Evolutionary conservation across 768 basidiomycete genomes (phyloP).

Genomic region (Suillus lakei): DNA sequence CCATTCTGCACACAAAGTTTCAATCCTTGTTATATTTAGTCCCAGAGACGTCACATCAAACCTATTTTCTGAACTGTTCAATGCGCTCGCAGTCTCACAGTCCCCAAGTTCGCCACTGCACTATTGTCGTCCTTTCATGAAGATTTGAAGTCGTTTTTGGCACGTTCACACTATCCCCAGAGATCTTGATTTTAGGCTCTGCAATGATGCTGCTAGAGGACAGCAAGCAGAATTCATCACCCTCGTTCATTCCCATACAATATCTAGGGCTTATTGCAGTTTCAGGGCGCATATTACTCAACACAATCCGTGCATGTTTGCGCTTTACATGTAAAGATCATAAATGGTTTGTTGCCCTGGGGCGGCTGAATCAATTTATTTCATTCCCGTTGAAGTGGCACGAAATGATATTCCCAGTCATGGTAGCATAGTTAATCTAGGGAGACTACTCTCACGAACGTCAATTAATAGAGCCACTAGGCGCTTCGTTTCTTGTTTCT

Average conservation of each 20-base stretch:
- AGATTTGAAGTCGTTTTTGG: too few relatives aligned
- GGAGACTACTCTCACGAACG: neutral
- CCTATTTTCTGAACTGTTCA: too few relatives aligned
- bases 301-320: neutral
- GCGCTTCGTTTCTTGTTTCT: neutral
- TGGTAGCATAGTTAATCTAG: neutral
- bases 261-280: neutral
- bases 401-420: neutral
- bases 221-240: neutral
- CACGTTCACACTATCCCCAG: too few relatives aligned
- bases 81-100: too few relatives aligned
- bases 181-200: neutral
- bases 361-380: neutral
- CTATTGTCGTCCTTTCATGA: too few relatives aligned
- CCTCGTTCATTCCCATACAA: neutral
- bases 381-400: neutral
- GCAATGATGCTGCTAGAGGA: neutral
- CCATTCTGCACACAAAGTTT: too few relatives aligned
- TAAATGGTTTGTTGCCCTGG: neutral
- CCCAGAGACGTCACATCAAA: too few relatives aligned
- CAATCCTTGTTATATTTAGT: too few relatives aligned
- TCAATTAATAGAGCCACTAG: neutral
- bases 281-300: neutral
- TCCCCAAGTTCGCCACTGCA: too few relatives aligned
- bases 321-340: neutral